These are phyloP conservation scores for Diaporthe citriasiana DNA, from an alignment of 2,329 filamentous ascomycete genomes.

Conservation along the genomic window DNA sequence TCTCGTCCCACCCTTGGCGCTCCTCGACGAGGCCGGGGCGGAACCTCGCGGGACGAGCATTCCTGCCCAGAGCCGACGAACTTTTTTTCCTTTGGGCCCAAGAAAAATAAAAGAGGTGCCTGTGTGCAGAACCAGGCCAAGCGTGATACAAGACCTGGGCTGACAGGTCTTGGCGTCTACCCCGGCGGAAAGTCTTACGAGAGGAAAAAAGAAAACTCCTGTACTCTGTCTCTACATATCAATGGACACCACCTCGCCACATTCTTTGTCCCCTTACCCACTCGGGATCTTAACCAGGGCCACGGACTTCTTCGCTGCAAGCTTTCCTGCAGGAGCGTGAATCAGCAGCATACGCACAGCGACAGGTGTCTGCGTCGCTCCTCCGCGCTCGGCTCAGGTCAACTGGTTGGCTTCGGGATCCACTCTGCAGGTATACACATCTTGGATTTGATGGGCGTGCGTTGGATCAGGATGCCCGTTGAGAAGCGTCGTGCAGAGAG, in stretches of 20 bases:
- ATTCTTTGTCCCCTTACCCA: not conserved
- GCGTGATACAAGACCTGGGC: constrained; percentile 22
- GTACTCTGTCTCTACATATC: not conserved
- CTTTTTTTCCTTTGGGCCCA: not conserved
- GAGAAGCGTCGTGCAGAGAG: not conserved
- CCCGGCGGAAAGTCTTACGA: not conserved
- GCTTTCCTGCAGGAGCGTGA: not conserved
- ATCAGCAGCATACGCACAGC: not conserved
- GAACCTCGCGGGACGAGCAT: constrained; percentile 33
- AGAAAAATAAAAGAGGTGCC: not conserved
- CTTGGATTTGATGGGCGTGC: not conserved
- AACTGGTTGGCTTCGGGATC: not conserved
- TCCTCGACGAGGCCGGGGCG: constrained; percentile 26
- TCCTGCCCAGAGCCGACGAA: constrained; percentile 12
- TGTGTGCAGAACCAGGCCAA: constrained; percentile 3
- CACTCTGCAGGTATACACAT: not conserved
- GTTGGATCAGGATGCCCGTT: not conserved
- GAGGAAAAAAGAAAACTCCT: no score
- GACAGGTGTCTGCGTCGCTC: not conserved
- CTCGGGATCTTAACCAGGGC: not conserved
- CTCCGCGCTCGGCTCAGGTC: not conserved
- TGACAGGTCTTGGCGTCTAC: constrained; percentile 29
- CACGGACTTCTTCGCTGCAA: not conserved
- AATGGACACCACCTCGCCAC: not conserved
- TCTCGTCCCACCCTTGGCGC: constrained; percentile 34